Evolutionary conservation across 352 stramenopile genomes (phyloP).

Genomic region (Blastocystis sp.): DNA sequence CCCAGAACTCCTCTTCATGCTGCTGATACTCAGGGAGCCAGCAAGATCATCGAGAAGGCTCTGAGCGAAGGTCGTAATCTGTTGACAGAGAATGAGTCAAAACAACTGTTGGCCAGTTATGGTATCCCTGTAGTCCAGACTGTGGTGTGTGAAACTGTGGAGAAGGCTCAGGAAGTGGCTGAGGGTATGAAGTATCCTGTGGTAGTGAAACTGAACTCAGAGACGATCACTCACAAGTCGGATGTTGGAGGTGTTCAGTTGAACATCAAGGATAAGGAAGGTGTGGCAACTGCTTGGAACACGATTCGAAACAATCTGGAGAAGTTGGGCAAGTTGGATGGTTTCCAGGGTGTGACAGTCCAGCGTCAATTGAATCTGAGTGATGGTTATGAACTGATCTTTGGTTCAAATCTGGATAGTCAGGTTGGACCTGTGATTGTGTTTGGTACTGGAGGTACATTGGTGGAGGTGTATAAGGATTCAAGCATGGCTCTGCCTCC

Average conservation of each 20-base stretch:
- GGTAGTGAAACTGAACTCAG: constrained; percentile 58
- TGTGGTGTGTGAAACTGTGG: constrained; percentile 44
- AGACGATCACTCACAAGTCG: constrained; percentile 61
- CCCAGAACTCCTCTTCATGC: constrained; percentile 5
- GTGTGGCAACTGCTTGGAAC: constrained; percentile 26
- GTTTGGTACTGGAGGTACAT: constrained; percentile 60
- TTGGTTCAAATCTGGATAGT: constrained; percentile 44
- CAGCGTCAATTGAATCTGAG: constrained; percentile 55
- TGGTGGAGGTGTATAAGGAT: constrained; percentile 63
- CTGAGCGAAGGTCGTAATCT: constrained; percentile 13
- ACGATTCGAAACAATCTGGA: constrained; percentile 57
- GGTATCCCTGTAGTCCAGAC: constrained; percentile 55
- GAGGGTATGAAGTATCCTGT: constrained; percentile 55
- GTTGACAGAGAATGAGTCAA: constrained; percentile 54
- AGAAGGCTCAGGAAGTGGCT: constrained; percentile 26
- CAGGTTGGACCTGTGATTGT: constrained; percentile 62
- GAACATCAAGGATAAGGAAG: constrained; percentile 37
- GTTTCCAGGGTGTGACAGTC: constrained; percentile 62
- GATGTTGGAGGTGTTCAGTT: constrained; percentile 53
- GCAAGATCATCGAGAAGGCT: constrained; percentile 37
- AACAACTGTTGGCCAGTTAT: constrained; percentile 44
- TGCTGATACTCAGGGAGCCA: not conserved
- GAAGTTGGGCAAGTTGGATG: constrained; percentile 51
- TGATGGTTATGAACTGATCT: constrained; percentile 59
- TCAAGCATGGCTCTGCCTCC: constrained; percentile 55